Base-by-base conservation (phyloP, 2,329 filamentous ascomycete genomes). In the Beauveria medogensis region DNA sequence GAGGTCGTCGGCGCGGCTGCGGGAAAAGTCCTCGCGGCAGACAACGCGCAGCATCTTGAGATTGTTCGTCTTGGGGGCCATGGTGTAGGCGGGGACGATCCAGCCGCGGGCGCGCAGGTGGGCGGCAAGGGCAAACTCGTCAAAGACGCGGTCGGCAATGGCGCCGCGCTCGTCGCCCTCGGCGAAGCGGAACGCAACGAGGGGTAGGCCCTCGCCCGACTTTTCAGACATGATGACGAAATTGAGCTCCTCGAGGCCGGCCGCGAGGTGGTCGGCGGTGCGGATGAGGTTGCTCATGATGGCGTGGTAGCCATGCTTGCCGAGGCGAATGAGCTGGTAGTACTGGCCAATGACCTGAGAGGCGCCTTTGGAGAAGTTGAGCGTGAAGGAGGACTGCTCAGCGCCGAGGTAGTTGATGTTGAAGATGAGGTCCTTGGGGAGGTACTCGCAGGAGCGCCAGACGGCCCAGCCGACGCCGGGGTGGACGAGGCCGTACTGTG, bases 391-490 rank as follows among this genome's bases (percentile, higher is more conserved):
- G 2, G 92, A 89, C 73, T 97, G 93, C 71, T 97, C 91, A 12
- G 93, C 92, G 55, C 93, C 93, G 6, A 97, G 88, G 77, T 97
- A 97, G 82, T 97, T 97, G 83, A 97, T 97, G 82, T 96, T 97
- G 84, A 97, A 97, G 69, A 97, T 91, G 24, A 97, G 86, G 70
- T 97, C 92, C 71, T 93, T 82, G 8, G 93, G 93, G 3, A 96
- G 82, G 75, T 82, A 94, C 73, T 94, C 88, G 55, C 90, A 84
- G 44, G 86, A 84, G 53, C 92, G 86, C 92, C 92, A 97, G 66
- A 97, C 80, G 12, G 93, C 86, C 93, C 93, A 97, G 62, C 93
- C 93, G 16, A 97, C 90, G 73, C 93, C 92, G 0, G 92, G 92
- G 72, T 97, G 96, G 55, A 95, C 80, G 22, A 85, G 78, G 22